Percentiles rank a stretch among this genome's conserved stretches.
phyloP scores from a whole-genome alignment of 768 basidiomycete genomes.

The Mycena rosella region DNA sequence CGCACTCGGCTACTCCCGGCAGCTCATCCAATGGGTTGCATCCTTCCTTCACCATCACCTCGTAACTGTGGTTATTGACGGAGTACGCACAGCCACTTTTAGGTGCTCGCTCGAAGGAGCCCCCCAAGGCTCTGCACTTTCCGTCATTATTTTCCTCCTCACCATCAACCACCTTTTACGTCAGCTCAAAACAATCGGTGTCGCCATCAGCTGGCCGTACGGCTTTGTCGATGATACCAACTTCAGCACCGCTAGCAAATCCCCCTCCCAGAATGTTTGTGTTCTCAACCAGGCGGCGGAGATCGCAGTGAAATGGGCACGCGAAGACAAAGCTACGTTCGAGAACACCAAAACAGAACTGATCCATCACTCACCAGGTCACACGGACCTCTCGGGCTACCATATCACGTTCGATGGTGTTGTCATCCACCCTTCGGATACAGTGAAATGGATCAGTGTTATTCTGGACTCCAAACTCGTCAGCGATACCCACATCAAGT shows the following conservation, averaged over 20 bases:
- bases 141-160: constrained; percentile 5
- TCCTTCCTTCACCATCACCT: constrained; percentile 3
- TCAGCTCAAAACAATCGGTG: neutral
- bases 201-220: neutral
- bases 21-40: neutral
- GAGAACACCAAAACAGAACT: too few species aligned
- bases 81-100: too few species aligned
- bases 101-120: too few species aligned
- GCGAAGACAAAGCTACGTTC: too few species aligned
- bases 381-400: neutral
- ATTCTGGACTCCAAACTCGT: neutral
- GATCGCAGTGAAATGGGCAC: too few species aligned
- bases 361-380: neutral
- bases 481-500: neutral
- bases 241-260: too few species aligned
- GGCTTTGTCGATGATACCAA: too few species aligned
- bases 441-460: neutral
- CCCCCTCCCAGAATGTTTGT: neutral
- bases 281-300: neutral
- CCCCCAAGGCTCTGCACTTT: constrained; percentile 3
- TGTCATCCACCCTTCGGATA: neutral
- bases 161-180: neutral
- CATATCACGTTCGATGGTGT: neutral
- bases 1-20: neutral
- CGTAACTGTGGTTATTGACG: constrained; percentile 4